These are phyloP conservation scores for Oryza meyeriana DNA, from an alignment of 176 grass and related monocot species.

Conservation along the genomic window DNA sequence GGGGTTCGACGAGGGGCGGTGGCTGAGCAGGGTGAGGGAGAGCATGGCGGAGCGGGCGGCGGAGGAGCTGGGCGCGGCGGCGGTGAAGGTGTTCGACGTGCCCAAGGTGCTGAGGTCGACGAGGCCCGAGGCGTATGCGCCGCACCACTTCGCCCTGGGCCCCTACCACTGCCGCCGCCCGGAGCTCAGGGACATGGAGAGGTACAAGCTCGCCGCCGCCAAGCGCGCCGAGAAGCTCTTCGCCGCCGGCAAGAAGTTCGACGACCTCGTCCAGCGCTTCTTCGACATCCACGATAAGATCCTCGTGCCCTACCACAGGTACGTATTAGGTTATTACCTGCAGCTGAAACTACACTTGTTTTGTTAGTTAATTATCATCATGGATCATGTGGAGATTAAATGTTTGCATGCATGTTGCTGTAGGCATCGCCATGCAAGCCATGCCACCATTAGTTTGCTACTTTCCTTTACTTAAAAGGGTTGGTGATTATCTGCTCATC, in stretches of 20 bases:
- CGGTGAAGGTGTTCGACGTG: conserved; percentile 60
- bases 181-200: conserved; percentile 86
- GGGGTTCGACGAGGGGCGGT: conserved; percentile 54
- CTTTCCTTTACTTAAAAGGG: no score
- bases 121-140: conserved; percentile 56
- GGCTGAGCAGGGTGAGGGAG: conserved; percentile 59
- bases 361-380: no score
- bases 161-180: conserved; percentile 68
- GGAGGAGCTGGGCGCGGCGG: conserved; percentile 46
- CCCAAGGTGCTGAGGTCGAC: conserved; percentile 39
- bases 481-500: no score
- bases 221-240: conserved; percentile 76
- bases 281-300: conserved; percentile 36
- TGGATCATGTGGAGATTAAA: no score
- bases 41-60: conserved; percentile 45
- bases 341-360: no score
- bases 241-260: conserved; percentile 39
- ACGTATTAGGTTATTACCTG: background rate
- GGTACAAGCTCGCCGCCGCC: conserved; percentile 78
- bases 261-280: conserved; percentile 56
- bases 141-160: conserved; percentile 75
- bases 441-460: no score
- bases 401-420: no score
- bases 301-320: conserved; percentile 67
- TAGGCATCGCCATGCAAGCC: no score